These are phyloP conservation scores for Apiospora sp. DNA, from an alignment of 2,329 filamentous ascomycete genomes.

Conservation along the genomic window DNA sequence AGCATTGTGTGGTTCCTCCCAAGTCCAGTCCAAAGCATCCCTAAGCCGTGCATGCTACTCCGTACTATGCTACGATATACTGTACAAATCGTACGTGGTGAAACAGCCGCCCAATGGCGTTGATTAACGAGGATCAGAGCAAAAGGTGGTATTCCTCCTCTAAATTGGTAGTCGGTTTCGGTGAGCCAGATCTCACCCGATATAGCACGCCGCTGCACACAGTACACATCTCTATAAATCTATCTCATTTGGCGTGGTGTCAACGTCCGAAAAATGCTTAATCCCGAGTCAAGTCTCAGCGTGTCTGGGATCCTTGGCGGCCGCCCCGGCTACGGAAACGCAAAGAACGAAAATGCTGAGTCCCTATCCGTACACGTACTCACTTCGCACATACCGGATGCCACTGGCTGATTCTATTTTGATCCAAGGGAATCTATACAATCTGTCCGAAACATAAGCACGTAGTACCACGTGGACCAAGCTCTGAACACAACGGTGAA, in stretches of 20 bases:
- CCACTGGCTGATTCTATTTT: constrained; percentile 15
- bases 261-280: constrained; percentile 4
- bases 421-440: constrained; percentile 19
- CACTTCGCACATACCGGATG: not conserved
- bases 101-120: constrained; percentile 18
- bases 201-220: not conserved
- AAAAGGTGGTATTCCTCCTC: not conserved
- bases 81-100: constrained; percentile 7
- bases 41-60: not conserved
- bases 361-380: not conserved
- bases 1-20: not conserved
- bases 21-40: not conserved
- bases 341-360: not conserved
- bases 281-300: constrained; percentile 13
- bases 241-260: not conserved
- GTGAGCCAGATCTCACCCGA: constrained; percentile 14
- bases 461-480: constrained; percentile 21
- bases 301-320: constrained; percentile 6
- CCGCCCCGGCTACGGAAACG: not conserved
- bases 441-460: constrained; percentile 18
- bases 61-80: not conserved
- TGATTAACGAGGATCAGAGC: constrained; percentile 9
- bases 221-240: not conserved
- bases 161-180: not conserved
- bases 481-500: constrained; percentile 21